phyloP scores from a whole-genome alignment of 176 grass and related monocot species.

The Melocanna baccifera region DNA sequence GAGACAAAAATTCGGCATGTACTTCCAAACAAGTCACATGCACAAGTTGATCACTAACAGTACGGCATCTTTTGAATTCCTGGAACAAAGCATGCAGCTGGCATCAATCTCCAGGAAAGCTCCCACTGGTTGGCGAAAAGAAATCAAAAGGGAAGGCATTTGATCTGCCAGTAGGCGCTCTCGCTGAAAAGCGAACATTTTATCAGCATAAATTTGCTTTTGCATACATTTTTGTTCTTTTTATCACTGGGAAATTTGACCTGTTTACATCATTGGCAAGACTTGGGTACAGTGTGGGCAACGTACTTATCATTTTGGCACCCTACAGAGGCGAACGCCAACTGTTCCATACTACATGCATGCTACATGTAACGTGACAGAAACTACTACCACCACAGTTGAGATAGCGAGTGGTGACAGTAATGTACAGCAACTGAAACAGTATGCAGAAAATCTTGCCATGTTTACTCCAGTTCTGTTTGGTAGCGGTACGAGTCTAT shows the following conservation, averaged over 20 bases:
- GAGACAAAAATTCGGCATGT: neutral
- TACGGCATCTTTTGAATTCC: neutral
- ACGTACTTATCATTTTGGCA: neutral
- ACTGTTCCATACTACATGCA: neutral
- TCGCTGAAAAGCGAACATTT: neutral
- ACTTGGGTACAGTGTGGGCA: neutral
- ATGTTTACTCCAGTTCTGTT: neutral
- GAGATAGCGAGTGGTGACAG: neutral
- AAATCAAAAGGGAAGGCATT: neutral
- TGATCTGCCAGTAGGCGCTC: neutral
- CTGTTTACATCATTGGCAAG: neutral
- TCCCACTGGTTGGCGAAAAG: neutral
- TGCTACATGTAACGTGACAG: neutral
- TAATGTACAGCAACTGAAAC: too few species aligned
- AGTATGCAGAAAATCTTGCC: neutral
- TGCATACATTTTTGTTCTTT: neutral
- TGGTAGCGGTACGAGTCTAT: neutral
- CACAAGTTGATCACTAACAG: neutral
- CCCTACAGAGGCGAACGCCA: neutral
- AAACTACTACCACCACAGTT: neutral
- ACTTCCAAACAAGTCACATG: neutral
- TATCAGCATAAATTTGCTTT: neutral
- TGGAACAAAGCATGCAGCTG: neutral
- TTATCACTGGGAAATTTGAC: neutral
- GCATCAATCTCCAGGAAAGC: neutral